Base-by-base conservation (phyloP, 2,329 filamentous ascomycete genomes). In the Simplicillium aogashimaense region DNA sequence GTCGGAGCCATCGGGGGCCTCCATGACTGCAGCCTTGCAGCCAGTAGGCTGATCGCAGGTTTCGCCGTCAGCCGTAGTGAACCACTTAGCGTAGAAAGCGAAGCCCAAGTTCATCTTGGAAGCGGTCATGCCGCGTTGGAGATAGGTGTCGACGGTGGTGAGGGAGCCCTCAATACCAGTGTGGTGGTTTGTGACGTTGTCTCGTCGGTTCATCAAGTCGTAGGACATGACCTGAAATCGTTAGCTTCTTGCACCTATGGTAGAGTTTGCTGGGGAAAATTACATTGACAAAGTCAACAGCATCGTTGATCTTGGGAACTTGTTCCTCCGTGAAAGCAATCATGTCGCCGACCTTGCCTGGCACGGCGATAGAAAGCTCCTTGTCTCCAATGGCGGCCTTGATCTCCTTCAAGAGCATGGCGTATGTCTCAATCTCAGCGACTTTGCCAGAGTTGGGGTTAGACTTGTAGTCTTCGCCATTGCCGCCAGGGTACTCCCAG, bases 141-240 rank as follows among this genome's bases (percentile, higher is more conserved):
- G 55, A 54, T 85, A 86, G 30, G 68, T 67, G 38, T 78, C 63
- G 51, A 86, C 56, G 1, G 72, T 62, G 4, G 69, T 61, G 2
- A 74, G 52, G 8, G 78, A 77, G 11, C 65, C 67, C 37, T 64
- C 50, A 17, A 83, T 60, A 6, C 77, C 76, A 9, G 70, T 74
- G 50, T 85, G 80, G 53, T 86, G 82, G 20, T 66, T 69, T 2
- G 81, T 86, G 15, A 67, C 56, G 37, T 64, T 74, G 54, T 85
- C 77, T n/a, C 83, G 74, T 10, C 82, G 77, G 60, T 84, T 85
- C 72, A 83, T 81, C 36, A 86, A 54, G 52, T 86, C 82, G 54
- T 86, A 86, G 8, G 73, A 70, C 81, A 85, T 85, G 46, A 86
- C 61, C 59, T 62, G 3, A 20, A 14, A 13, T 8, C 1, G 29